phyloP scores from a whole-genome alignment of 768 basidiomycete genomes.

The Jaapia argillacea region DNA sequence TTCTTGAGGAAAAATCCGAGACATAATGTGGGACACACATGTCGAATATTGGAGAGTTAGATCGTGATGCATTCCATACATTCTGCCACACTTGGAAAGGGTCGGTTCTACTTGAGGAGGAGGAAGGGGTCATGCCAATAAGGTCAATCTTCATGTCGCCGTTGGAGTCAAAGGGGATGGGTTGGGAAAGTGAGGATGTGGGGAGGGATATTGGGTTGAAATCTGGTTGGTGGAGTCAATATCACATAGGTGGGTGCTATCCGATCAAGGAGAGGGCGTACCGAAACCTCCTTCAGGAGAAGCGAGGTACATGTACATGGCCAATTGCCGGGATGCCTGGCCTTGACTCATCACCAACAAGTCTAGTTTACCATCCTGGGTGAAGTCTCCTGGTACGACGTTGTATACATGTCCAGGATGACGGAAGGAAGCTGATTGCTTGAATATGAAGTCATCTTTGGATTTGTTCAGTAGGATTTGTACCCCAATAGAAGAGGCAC shows the following conservation, averaged over 20 bases:
- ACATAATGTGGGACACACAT: constrained; percentile 38
- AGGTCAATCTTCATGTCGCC: constrained; percentile 89
- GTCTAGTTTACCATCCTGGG: constrained; percentile 87
- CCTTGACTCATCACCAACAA: constrained; percentile 77
- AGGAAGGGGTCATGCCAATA: constrained; percentile 50
- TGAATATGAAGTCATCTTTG: constrained; percentile 49
- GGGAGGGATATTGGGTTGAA: constrained; percentile 38
- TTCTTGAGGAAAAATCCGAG: constrained; percentile 6
- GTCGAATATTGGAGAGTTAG: constrained; percentile 46
- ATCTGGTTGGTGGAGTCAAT: too few relatives aligned
- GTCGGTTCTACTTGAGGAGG: constrained; percentile 20
- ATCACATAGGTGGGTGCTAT: too few relatives aligned
- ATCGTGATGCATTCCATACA: constrained; percentile 53
- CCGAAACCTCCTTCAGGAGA: constrained; percentile 55
- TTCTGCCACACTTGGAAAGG: constrained; percentile 73
- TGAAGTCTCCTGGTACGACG: constrained; percentile 88
- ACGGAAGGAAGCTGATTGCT: constrained; percentile 37
- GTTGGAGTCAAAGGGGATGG: constrained; percentile 77
- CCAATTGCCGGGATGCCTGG: constrained; percentile 35
- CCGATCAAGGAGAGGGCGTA: constrained; percentile 31
- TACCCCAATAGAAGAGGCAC: constrained; percentile 8
- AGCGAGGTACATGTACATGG: constrained; percentile 65
- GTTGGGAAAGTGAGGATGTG: constrained; percentile 63
- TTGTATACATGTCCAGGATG: constrained; percentile 59
- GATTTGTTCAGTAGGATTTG: constrained; percentile 1